A percentile compares a stretch with the other conserved stretches of the same genome.
phyloP scores from a whole-genome alignment of 2,329 filamentous ascomycete genomes.

The Grosmannia serpens region DNA sequence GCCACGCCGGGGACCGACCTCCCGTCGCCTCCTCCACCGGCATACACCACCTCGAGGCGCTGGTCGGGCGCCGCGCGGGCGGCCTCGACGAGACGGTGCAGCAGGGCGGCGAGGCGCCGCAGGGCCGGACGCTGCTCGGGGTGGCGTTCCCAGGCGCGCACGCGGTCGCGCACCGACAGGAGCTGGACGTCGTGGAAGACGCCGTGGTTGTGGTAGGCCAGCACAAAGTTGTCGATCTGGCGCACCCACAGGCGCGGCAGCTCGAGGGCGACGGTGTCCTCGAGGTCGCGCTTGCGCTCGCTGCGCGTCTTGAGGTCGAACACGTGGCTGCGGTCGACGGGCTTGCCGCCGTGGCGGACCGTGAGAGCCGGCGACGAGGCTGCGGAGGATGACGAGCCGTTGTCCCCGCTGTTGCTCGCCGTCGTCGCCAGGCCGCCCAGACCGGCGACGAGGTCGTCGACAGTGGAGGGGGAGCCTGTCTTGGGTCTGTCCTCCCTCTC shows the following conservation, averaged over 20 bases:
- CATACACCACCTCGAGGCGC: not conserved
- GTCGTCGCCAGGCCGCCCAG: not conserved
- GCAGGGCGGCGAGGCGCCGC: slow-evolving; percentile 18
- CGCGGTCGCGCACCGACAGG: slow-evolving; percentile 17
- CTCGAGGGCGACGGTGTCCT: slow-evolving; percentile 22
- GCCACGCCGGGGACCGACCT: too few relatives aligned
- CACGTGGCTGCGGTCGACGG: slow-evolving; percentile 20
- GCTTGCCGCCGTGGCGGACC: slow-evolving; percentile 14
- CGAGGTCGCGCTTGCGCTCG: slow-evolving; percentile 10
- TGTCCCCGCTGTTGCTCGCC: too few relatives aligned
- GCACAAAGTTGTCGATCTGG: slow-evolving; percentile 26
- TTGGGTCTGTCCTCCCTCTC: not conserved
- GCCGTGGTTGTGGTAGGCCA: slow-evolving; percentile 27
- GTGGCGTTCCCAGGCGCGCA: slow-evolving; percentile 24
- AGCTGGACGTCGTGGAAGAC: slow-evolving; percentile 25
- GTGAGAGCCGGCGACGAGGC: not conserved
- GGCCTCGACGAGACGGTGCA: slow-evolving; percentile 14
- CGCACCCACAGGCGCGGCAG: slow-evolving; percentile 30
- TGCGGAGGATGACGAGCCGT: not conserved
- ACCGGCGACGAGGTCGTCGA: not conserved
- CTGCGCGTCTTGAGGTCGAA: slow-evolving; percentile 35
- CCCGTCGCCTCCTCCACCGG: slow-evolving; percentile 2
- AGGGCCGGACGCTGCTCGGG: slow-evolving; percentile 18
- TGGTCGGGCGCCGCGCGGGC: not conserved
- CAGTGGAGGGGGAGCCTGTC: not conserved